A percentile compares a stretch with the other conserved stretches of the same genome.
These are phyloP conservation scores for Eragrostis tef DNA, from an alignment of 202 grass and related monocot genomes.

Conservation along the genomic window DNA sequence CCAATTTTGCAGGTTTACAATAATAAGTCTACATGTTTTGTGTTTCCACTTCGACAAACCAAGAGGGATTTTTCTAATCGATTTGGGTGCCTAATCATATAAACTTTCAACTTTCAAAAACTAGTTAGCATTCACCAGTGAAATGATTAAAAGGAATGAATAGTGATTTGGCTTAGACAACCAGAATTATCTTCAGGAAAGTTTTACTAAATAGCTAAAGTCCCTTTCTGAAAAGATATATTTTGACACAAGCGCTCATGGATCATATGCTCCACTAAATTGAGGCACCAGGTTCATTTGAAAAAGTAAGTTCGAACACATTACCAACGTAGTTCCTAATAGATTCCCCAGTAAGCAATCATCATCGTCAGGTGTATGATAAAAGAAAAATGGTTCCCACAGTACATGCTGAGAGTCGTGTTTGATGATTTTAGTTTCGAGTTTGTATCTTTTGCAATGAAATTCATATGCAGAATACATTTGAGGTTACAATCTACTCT, in stretches of 20 bases:
- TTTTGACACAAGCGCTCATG: slow-evolving; percentile 19
- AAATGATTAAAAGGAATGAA: neutral
- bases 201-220: slow-evolving; percentile 29
- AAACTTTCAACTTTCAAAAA: neutral
- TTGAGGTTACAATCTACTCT: slow-evolving; percentile 1
- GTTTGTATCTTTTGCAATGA: neutral
- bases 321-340: slow-evolving; percentile 16
- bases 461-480: neutral
- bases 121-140: neutral
- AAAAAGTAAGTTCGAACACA: slow-evolving; percentile 9
- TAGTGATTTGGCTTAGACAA: neutral
- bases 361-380: slow-evolving; percentile 13
- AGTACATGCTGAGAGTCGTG: neutral
- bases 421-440: neutral
- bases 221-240: slow-evolving; percentile 20
- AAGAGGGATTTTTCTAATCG: neutral
- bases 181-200: slow-evolving; percentile 22
- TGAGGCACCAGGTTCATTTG: neutral
- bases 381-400: neutral
- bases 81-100: neutral
- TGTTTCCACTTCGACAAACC: neutral
- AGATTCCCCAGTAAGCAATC: neutral
- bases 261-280: slow-evolving; percentile 43
- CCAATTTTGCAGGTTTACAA: neutral
- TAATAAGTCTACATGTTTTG: neutral